These are phyloP conservation scores for Chlorophyllum brunneum DNA, from an alignment of 768 basidiomycete species.

Conservation along the genomic window DNA sequence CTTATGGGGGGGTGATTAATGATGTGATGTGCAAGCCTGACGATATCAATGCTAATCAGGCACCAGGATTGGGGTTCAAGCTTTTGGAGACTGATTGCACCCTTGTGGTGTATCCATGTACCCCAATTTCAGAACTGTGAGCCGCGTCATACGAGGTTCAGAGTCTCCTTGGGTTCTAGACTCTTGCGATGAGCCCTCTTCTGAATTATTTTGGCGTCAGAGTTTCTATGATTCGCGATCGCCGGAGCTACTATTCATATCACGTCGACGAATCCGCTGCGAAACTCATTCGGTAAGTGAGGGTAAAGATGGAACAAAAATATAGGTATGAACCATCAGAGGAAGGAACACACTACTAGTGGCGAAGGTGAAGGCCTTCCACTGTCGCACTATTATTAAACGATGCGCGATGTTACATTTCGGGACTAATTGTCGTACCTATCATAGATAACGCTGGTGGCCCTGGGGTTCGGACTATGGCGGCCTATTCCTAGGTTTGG, in stretches of 20 bases:
- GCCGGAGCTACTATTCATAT: background rate
- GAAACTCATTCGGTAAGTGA: background rate
- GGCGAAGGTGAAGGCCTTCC: background rate
- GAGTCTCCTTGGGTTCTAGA: background rate
- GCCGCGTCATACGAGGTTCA: background rate
- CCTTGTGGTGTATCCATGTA: no score
- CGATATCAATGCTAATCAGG: no score
- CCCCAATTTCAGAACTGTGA: no score
- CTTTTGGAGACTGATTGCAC: no score
- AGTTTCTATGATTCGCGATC: background rate
- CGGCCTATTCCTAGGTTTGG: no score
- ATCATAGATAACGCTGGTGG: background rate
- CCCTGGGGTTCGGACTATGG: no score
- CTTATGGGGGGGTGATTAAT: no score
- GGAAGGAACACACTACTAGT: background rate
- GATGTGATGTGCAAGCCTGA: no score
- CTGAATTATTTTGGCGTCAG: background rate
- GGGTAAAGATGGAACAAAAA: no score
- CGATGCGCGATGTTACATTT: background rate
- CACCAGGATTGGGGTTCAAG: no score
- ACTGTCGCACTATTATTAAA: background rate
- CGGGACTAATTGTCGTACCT: background rate
- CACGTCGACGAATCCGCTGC: background rate
- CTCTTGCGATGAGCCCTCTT: background rate
- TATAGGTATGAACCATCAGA: no score